Base-by-base conservation (phyloP, 2,329 filamentous ascomycete species). In the Emergomyces orientalis region DNA sequence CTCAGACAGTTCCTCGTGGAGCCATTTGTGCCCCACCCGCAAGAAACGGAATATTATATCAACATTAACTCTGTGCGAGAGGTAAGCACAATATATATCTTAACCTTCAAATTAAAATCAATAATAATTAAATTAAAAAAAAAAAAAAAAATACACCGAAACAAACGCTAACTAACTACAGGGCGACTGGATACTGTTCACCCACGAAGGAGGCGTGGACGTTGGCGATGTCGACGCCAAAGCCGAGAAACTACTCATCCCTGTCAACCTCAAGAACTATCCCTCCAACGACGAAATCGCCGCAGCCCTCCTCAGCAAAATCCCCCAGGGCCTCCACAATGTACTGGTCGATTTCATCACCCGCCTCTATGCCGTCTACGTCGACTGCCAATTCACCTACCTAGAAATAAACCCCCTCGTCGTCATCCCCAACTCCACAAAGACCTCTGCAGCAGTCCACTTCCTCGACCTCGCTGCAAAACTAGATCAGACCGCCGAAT, bases 111-210 rank as follows among this genome's bases (percentile, higher is more conserved):
- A 30, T 4, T 27, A 52, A 30, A 52, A n/a, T n/a, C n/a, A n/a
- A n/a, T n/a, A n/a, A n/a, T n/a, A n/a, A n/a, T n/a, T 32, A 32
- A 52, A 19, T 19, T 2, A 27, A 52, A 51, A 51, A 8, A 49
- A 2, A 49, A 49, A 9, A 25, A 27, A 11, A 1, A 49, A 27
- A 19, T 25, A n/a, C n/a, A n/a, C n/a, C n/a, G n/a, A n/a, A n/a
- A n/a, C 17, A 52, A 37, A 32, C 14, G 51, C 63, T 70, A 61
- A 70, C 62, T 19, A 58, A 59, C 65, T 67, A 65, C 67, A 97
- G 94, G 94, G 94, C 75, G 94, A 99, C 80, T 97, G 92, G 91
- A 97, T 99, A 76, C 90, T 99, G 75, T 99, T 99, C 84, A 97
- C 93, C 73, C 91, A 99, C 81, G 94, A 99, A 81, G 94, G 94